Evolutionary conservation across 306 rosid species (phyloP).

Genomic region (Oemleria cerasiformis): DNA sequence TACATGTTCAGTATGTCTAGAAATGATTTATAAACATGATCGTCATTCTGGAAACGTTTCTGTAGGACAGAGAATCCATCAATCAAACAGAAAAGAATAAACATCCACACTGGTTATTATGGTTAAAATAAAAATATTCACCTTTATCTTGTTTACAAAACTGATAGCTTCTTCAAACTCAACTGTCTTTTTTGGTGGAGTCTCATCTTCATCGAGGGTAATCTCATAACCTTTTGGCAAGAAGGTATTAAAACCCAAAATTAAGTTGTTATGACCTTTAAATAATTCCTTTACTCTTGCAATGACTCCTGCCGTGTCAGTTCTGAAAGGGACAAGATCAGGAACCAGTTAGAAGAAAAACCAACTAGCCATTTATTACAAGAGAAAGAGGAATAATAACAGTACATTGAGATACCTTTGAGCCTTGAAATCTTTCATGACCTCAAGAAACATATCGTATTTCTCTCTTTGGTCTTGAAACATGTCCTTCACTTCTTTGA

Average conservation of each 20-base stretch:
- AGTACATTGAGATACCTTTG: constrained; percentile 56
- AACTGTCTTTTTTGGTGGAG: constrained; percentile 82
- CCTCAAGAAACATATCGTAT: constrained; percentile 83
- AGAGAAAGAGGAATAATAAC: constrained; percentile 1
- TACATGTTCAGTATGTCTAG: constrained; percentile 95
- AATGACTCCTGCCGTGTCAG: constrained; percentile 90
- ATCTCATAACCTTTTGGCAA: constrained; percentile 96
- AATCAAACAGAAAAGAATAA: constrained; percentile 14
- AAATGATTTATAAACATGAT: constrained; percentile 87
- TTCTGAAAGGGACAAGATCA: constrained; percentile 48
- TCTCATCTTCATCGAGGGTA: constrained; percentile 76
- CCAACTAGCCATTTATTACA: constrained; percentile 8
- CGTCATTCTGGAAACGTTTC: constrained; percentile 86
- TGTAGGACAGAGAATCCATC: constrained; percentile 34
- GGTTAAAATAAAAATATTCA: constrained; percentile 24
- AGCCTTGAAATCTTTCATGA: constrained; percentile 96
- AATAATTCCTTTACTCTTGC: constrained; percentile 92
- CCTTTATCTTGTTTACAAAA: constrained; percentile 98
- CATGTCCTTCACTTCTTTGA: constrained; percentile 87
- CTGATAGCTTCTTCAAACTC: constrained; percentile 97
- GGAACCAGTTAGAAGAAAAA: constrained; percentile 19
- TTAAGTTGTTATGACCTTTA: constrained; percentile 87
- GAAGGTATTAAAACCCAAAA: constrained; percentile 94
- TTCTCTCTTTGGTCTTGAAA: constrained; percentile 78
- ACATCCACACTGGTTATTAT: constrained; percentile 6